Evolutionary conservation across 768 basidiomycete genomes (phyloP).

Genomic region (Wakefieldia striispora): DNA sequence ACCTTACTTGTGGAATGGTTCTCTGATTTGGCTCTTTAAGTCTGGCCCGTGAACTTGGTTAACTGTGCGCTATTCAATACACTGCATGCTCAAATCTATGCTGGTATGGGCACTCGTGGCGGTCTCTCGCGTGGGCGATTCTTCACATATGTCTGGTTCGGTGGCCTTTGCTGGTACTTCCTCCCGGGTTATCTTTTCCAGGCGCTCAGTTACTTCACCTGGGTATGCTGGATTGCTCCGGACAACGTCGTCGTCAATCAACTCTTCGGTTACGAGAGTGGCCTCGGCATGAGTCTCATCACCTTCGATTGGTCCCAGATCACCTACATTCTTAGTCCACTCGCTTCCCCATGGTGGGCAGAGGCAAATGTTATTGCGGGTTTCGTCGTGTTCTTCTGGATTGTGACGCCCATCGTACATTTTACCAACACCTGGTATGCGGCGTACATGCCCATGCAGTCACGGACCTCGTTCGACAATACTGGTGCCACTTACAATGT

Average conservation of each 20-base stretch:
- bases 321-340: slow-evolving; percentile 49
- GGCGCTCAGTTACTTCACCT: slow-evolving; percentile 59
- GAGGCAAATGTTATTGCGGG: slow-evolving; percentile 40
- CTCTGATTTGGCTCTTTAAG: slow-evolving; percentile 37
- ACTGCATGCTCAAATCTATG: slow-evolving; percentile 56
- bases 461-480: slow-evolving; percentile 43
- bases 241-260: slow-evolving; percentile 69
- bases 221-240: slow-evolving; percentile 69
- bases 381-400: slow-evolving; percentile 37
- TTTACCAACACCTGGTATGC: slow-evolving; percentile 39
- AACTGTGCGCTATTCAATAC: slow-evolving; percentile 75
- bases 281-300: slow-evolving; percentile 68
- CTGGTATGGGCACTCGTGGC: slow-evolving; percentile 42
- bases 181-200: slow-evolving; percentile 75
- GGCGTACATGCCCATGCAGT: slow-evolving; percentile 39
- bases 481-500: slow-evolving; percentile 42
- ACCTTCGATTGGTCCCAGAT: slow-evolving; percentile 85
- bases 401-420: slow-evolving; percentile 26
- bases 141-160: slow-evolving; percentile 47
- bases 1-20: background rate
- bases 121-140: slow-evolving; percentile 53
- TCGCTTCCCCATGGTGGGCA: slow-evolving; percentile 36
- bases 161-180: slow-evolving; percentile 47
- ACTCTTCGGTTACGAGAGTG: slow-evolving; percentile 61
- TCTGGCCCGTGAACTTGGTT: slow-evolving; percentile 74